Evolutionary conservation across 139 green algal species (phyloP), one percentile per base, ranked within the genome.

Genomic region (Coelastrella sp.): DNA sequence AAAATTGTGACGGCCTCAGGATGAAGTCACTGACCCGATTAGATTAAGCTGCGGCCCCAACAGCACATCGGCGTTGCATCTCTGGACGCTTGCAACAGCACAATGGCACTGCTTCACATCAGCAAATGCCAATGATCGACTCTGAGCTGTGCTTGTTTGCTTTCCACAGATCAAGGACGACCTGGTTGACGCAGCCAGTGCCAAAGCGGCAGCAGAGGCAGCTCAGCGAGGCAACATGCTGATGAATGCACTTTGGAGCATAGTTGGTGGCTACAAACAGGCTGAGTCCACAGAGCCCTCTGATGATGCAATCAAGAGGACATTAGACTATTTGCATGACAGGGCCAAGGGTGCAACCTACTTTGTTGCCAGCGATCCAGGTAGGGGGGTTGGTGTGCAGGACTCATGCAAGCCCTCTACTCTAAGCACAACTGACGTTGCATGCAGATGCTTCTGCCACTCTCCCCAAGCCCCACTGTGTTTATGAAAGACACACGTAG

Each of bases 311-410:
- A 97, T 98, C 92, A 91, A 92, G 32, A 91, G 84, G 64, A 95
- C 92, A 13, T 91, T 95, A 89, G 91, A 95, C 73, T 92, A 90
- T 65, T 86, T 95, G 88, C 94, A 97, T 86, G 93, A 97, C 75
- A 94, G 95, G 68, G 97, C 97, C 47, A 96, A 97, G 91, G 94
- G 94, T 2, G 93, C 94, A 2, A 97, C 95, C 4, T 98, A 98
- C 74, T 96, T 97, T 57, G 94, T 94, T 22, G 96, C 97, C 4
- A 95, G 89, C 5, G 96, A 98, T 78, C 89, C 85, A 23, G 95
- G 96, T 85, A 94, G 93, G 59, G 7, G 7, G 56, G n/a, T 8
- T 20, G 74, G n/a, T n/a, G n/a, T n/a, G n/a, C n/a, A n/a, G n/a
- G n/a, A n/a, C n/a, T n/a, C n/a, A n/a, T n/a, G n/a, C n/a, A n/a